Evolutionary conservation across 2,329 filamentous ascomycete species (phyloP).

Genomic region (Tolypocladium amazonense): DNA sequence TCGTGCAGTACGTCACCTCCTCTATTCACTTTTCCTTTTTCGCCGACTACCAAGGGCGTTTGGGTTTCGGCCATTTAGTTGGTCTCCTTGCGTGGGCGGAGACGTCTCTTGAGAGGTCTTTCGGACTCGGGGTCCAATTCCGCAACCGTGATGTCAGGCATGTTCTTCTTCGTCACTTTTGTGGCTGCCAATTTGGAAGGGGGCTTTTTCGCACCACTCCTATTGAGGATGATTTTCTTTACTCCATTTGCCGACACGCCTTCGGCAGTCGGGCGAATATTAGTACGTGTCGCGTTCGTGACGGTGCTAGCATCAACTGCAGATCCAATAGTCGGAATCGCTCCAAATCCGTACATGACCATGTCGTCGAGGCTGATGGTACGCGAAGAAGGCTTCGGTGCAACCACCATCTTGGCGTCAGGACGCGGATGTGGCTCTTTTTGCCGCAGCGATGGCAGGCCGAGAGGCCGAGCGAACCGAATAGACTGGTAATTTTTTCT

Average conservation of each 20-base stretch:
- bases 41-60: too few relatives aligned
- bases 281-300: not conserved
- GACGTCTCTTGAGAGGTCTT: slow-evolving; percentile 1
- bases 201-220: not conserved
- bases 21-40: not conserved
- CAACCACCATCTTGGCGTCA: slow-evolving; percentile 7
- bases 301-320: slow-evolving; percentile 1
- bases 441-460: slow-evolving; percentile 3
- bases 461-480: slow-evolving; percentile 1
- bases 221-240: not conserved
- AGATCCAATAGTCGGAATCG: slow-evolving; percentile 8
- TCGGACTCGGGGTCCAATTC: not conserved
- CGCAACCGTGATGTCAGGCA: not conserved
- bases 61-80: not conserved
- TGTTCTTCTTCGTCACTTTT: too few relatives aligned
- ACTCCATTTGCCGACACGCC: not conserved
- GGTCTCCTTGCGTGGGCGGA: slow-evolving; percentile 1
- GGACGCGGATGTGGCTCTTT: slow-evolving; percentile 1
- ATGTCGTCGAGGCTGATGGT: slow-evolving; percentile 1
- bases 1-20: not conserved
- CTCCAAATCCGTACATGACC: slow-evolving; percentile 8
- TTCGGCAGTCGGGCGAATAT: not conserved
- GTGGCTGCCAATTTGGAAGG: not conserved
- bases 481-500: not conserved
- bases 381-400: slow-evolving; percentile 1